Conservation (phyloP, 352 stramenopile genomes). For the Achlya hypogyna region DNA sequence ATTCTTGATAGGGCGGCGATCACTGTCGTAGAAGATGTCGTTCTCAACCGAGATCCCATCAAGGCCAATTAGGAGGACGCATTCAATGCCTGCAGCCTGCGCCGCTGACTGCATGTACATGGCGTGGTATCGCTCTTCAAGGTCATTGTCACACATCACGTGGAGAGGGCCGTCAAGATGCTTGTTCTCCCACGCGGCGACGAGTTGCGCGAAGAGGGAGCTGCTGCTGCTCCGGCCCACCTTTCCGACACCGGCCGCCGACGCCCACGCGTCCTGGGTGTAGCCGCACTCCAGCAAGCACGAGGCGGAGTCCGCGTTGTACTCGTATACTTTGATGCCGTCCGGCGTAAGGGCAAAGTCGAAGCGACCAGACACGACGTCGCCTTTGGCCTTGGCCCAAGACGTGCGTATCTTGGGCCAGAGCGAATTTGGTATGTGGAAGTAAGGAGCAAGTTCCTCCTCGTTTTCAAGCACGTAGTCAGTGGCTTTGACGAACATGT, state of each 20-base stretch:
- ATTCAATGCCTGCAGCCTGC: conserved; percentile 10
- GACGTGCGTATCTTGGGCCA: conserved; percentile 18
- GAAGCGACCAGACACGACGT: conserved; percentile 17
- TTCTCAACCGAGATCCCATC: conserved; percentile 12
- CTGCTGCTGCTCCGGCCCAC: conserved; percentile 7
- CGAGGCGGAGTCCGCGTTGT: conserved; percentile 18
- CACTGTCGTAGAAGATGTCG: not conserved
- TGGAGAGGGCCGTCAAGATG: not conserved
- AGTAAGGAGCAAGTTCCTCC: not conserved
- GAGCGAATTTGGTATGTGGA: conserved; percentile 12
- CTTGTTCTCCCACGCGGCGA: not conserved
- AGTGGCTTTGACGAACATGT: conserved; percentile 18
- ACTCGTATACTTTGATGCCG: conserved; percentile 21
- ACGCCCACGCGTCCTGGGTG: conserved; percentile 12
- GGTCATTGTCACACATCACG: conserved; percentile 16
- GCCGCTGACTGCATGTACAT: conserved; percentile 20
- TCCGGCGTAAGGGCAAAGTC: conserved; percentile 14
- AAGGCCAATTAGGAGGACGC: conserved; percentile 8
- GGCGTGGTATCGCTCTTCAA: conserved; percentile 19
- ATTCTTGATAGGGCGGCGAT: not conserved
- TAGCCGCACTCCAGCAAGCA: conserved; percentile 19
- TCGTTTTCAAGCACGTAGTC: conserved; percentile 16
- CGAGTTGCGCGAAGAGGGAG: conserved; percentile 14
- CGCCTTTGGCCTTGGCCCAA: conserved; percentile 7
- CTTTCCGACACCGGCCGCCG: not conserved